These are phyloP conservation scores for Picea sitchensis DNA, from an alignment of 75 land plant genomes.

Conservation along the genomic window DNA sequence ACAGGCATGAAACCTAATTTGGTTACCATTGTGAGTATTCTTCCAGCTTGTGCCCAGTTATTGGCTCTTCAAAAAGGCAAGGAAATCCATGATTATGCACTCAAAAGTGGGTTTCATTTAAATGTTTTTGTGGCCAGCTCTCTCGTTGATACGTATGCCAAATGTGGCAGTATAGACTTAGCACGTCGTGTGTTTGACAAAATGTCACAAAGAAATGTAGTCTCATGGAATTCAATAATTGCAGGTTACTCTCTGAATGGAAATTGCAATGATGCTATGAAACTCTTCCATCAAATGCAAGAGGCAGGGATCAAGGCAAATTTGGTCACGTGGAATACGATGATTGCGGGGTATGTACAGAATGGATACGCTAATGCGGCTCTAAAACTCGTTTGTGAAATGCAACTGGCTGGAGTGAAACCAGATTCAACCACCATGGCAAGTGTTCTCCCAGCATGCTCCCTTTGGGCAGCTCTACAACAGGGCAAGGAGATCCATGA, in stretches of 20 bases:
- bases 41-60: slow-evolving; percentile 3
- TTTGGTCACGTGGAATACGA: slow-evolving; percentile 15
- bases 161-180: slow-evolving; percentile 52
- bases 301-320: slow-evolving; percentile 5
- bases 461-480: slow-evolving; percentile 21
- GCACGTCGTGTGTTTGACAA: slow-evolving; percentile 36
- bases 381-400: background rate
- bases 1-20: slow-evolving; percentile 18
- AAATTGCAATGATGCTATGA: slow-evolving; percentile 30
- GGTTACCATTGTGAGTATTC: slow-evolving; percentile 21
- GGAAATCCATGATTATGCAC: slow-evolving; percentile 34
- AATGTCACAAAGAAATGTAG: slow-evolving; percentile 30
- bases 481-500: slow-evolving; percentile 35
- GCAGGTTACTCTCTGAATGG: slow-evolving; percentile 48
- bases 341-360: slow-evolving; percentile 28
- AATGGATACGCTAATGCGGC: slow-evolving; percentile 13
- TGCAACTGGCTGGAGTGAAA: slow-evolving; percentile 21
- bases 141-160: slow-evolving; percentile 65
- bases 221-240: slow-evolving; percentile 67
- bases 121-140: slow-evolving; percentile 40
- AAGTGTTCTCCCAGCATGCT: slow-evolving; percentile 31
- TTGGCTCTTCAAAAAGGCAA: slow-evolving; percentile 16
- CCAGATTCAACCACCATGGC: slow-evolving; percentile 40
- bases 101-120: slow-evolving; percentile 21
- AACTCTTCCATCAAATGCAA: slow-evolving; percentile 39